Evolutionary conservation across 2,329 filamentous ascomycete species (phyloP), one percentile per base, ranked within the genome.

Genomic region (Boeremia exigua): DNA sequence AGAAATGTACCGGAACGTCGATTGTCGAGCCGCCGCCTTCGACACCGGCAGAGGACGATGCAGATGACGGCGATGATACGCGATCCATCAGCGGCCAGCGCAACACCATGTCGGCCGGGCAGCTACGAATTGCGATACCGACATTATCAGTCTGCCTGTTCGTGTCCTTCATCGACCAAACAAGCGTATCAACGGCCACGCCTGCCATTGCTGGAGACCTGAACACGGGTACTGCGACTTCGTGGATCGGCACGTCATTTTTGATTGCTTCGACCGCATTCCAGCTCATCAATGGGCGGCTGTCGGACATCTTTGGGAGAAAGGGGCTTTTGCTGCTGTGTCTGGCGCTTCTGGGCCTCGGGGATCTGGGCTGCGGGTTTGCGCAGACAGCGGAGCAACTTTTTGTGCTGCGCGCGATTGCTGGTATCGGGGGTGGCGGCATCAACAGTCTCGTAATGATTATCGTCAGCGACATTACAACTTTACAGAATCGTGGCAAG

Each of bases 101-200:
- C 7, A 84, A 86, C 55, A 79, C 86, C 25, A 76, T 87, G 9
- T 82, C 84, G 0, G 78, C 77, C 28, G 73, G 71, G 7, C 77
- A 84, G 60, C 74, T 84, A 5, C 58, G 83, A 15, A 65, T 80
- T 44, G 83, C 86, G 38, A 85, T 87, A 56, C 71, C 72, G 6
- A 79, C 81, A 2, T 75, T 87, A 9, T 78, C 84, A 2, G 73
- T 82, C 11, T 80, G 81, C 0, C 72, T 87, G 4, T 71, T 86
- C 11, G 81, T 87, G 28, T 80, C 78, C 10, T 84, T 82, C 57
- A 80, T 84, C 54, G 84, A 87, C 63, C 83, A 85, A 60, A 86
- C 84, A 67, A 80, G 81, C 36, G 48, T 51, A 14, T 51, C 48
- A 7, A 51, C 48, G 1, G 77, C 77, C 0, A 58, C 79, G 10